Conservation (phyloP, 305 asterid genomes). For the Lippia alba region DNA sequence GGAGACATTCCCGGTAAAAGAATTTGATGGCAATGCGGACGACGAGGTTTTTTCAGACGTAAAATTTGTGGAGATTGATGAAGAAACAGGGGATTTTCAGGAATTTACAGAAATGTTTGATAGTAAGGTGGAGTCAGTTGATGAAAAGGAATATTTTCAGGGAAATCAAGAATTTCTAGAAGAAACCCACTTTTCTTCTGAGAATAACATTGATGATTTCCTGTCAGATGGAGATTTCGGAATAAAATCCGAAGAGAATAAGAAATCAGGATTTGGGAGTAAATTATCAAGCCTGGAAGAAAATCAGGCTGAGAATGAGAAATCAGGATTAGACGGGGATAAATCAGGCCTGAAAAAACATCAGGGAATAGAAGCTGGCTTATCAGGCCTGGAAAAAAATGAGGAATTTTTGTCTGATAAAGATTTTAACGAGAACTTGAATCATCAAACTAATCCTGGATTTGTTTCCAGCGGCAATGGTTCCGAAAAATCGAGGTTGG, state of each 20-base stretch:
- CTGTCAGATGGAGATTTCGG: slow-evolving; percentile 54
- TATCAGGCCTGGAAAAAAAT: not conserved
- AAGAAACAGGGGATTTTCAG: slow-evolving; percentile 6
- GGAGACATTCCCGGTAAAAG: slow-evolving; percentile 26
- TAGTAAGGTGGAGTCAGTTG: not conserved
- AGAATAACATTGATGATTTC: slow-evolving; percentile 48
- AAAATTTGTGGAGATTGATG: slow-evolving; percentile 14
- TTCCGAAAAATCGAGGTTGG: slow-evolving; percentile 27
- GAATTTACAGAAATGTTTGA: slow-evolving; percentile 18
- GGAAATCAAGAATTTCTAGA: slow-evolving; percentile 28
- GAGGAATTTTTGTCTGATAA: slow-evolving; percentile 41
- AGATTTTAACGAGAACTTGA: slow-evolving; percentile 42
- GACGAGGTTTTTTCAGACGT: slow-evolving; percentile 26
- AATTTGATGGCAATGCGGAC: slow-evolving; percentile 25
- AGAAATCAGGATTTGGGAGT: not conserved
- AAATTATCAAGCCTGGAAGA: slow-evolving; percentile 24
- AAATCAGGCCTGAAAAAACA: not conserved
- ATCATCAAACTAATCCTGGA: slow-evolving; percentile 20
- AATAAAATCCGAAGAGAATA: not conserved
- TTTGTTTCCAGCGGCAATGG: slow-evolving; percentile 7
- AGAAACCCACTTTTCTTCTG: slow-evolving; percentile 5
- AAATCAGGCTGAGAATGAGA: slow-evolving; percentile 23
- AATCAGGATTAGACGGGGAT: not conserved
- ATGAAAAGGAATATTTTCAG: slow-evolving; percentile 6
- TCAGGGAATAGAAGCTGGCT: not conserved